phyloP scores from a whole-genome alignment of 108 stramenopile genomes.

The Heterococcus sp. region DNA sequence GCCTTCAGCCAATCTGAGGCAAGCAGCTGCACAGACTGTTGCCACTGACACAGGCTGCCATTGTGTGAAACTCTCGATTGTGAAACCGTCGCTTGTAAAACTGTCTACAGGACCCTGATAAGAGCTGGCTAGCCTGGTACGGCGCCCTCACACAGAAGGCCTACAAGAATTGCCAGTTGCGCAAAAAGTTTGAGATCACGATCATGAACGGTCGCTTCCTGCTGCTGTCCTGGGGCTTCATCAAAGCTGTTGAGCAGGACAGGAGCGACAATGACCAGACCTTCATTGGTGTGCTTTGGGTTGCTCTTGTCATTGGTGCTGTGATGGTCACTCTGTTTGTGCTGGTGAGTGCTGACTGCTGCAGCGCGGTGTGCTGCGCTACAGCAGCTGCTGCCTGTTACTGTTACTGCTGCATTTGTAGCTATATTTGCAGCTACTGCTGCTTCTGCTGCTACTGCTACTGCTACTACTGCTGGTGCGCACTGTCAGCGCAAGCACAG shows the following conservation, averaged over 20 bases:
- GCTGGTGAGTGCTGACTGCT: background rate
- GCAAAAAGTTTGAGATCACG: background rate
- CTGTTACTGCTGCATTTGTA: no score
- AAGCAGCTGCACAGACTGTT: no score
- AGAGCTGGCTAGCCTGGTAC: slow-evolving; percentile 40
- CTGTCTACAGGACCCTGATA: slow-evolving; percentile 34
- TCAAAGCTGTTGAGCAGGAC: background rate
- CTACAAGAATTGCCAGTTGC: background rate
- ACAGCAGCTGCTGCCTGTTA: background rate
- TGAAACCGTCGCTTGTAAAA: no score
- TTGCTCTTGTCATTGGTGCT: background rate
- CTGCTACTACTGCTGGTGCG: no score
- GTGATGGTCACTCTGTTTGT: background rate
- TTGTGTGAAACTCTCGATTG: no score
- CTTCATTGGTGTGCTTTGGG: background rate
- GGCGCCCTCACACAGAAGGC: background rate
- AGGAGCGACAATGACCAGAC: background rate
- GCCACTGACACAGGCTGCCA: no score
- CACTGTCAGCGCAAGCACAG: no score
- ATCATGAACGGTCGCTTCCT: background rate
- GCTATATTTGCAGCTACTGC: no score
- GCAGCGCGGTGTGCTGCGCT: no score
- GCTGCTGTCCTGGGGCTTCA: background rate
- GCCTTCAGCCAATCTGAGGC: no score
- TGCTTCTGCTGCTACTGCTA: no score